These are phyloP conservation scores for Gloeopeniophorella convolvens DNA, from an alignment of 768 basidiomycete species.

Conservation along the genomic window DNA sequence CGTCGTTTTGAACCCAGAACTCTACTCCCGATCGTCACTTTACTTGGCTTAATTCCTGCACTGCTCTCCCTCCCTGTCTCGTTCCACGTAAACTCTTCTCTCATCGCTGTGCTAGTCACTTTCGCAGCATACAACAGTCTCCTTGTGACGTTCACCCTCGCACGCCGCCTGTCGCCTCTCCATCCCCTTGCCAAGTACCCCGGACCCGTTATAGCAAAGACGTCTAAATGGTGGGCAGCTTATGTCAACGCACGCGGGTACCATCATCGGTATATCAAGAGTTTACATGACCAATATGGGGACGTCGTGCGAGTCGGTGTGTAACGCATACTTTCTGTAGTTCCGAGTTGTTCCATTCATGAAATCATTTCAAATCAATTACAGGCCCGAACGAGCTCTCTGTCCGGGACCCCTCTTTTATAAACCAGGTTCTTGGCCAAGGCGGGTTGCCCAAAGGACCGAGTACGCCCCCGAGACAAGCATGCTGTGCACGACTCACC, in stretches of 20 bases:
- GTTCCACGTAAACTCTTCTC: background rate
- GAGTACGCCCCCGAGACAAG: slow-evolving; percentile 1
- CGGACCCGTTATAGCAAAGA: slow-evolving; percentile 38
- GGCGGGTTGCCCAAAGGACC: slow-evolving; percentile 19
- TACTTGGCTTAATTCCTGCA: slow-evolving; percentile 1
- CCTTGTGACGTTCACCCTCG: slow-evolving; percentile 14
- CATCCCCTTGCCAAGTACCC: slow-evolving; percentile 48
- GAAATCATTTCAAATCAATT: background rate
- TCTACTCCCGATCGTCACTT: background rate
- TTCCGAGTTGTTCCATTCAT: background rate
- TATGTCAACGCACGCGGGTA: slow-evolving; percentile 34
- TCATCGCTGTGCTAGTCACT: background rate
- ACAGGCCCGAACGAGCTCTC: slow-evolving; percentile 11
- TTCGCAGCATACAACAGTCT: background rate
- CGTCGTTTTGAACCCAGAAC: slow-evolving; percentile 5
- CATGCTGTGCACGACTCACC: background rate
- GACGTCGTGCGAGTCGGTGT: slow-evolving; percentile 35
- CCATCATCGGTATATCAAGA: slow-evolving; percentile 25
- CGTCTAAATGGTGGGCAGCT: slow-evolving; percentile 36
- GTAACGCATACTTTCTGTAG: too few relatives aligned
- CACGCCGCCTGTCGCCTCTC: slow-evolving; percentile 45
- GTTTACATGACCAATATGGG: slow-evolving; percentile 31
- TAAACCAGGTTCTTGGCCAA: slow-evolving; percentile 4
- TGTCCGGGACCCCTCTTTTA: slow-evolving; percentile 6
- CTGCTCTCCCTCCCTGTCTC: slow-evolving; percentile 7